Conservation (phyloP, 2,329 filamentous ascomycete genomes). For the Exophiala lecanii-corni region DNA sequence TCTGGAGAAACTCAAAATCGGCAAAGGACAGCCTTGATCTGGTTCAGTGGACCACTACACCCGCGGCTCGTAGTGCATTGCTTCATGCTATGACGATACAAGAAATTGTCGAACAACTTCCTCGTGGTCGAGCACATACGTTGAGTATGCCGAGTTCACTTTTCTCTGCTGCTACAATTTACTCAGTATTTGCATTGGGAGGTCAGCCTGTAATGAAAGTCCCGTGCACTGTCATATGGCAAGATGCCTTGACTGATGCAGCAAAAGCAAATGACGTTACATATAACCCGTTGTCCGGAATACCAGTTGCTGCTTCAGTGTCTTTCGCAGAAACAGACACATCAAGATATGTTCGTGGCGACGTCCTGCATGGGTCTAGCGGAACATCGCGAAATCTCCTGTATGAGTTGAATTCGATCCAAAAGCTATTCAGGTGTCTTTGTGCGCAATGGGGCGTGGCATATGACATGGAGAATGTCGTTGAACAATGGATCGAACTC, state of each 20-base stretch:
- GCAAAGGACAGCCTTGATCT: conserved; percentile 33
- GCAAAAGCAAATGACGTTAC: neutral
- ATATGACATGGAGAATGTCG: conserved; percentile 42
- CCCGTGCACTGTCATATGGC: conserved; percentile 40
- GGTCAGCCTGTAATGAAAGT: conserved; percentile 36
- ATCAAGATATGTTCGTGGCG: conserved; percentile 34
- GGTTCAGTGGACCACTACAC: conserved; percentile 35
- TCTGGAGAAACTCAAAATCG: conserved; percentile 30
- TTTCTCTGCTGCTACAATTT: conserved; percentile 42
- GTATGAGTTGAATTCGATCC: conserved; percentile 46
- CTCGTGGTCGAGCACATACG: conserved; percentile 41
- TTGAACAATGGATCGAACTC: conserved; percentile 42
- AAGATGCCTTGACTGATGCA: conserved; percentile 27
- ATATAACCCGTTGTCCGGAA: neutral
- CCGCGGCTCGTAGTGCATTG: conserved; percentile 38
- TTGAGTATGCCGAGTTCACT: conserved; percentile 44
- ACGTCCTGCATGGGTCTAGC: conserved; percentile 22
- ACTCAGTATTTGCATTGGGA: conserved; percentile 38
- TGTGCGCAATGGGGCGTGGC: conserved; percentile 44
- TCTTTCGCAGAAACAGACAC: conserved; percentile 33
- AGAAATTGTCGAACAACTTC: conserved; percentile 43
- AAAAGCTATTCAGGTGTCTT: conserved; percentile 43
- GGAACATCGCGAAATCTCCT: conserved; percentile 37
- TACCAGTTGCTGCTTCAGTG: conserved; percentile 22
- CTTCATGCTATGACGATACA: conserved; percentile 44